A percentile compares a stretch with the other conserved stretches of the same genome.
These are phyloP conservation scores for Fraxinus platypoda DNA, from an alignment of 305 asterid genomes.

Conservation along the genomic window DNA sequence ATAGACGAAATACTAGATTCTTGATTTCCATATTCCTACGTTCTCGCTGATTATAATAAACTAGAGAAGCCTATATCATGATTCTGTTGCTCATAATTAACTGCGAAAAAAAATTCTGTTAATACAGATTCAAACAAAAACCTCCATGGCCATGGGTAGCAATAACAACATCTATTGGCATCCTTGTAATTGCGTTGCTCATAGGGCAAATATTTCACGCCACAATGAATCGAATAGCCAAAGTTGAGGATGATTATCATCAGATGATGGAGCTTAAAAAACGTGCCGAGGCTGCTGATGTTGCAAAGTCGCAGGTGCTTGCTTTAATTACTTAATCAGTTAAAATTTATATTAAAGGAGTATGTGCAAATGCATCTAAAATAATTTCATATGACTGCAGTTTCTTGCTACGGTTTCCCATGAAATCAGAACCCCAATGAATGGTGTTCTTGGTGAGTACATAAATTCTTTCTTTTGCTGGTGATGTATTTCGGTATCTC, in stretches of 20 bases:
- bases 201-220: conserved; percentile 70
- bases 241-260: conserved; percentile 82
- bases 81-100: not conserved
- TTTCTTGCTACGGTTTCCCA: conserved; percentile 96
- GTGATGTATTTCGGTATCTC: not conserved
- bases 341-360: not conserved
- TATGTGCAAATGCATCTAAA: conserved; percentile 2
- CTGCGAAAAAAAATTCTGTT: not conserved
- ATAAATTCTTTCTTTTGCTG: conserved; percentile 16
- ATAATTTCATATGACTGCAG: conserved; percentile 42
- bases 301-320: conserved; percentile 86
- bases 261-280: conserved; percentile 73
- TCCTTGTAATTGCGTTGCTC: conserved; percentile 63
- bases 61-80: not conserved
- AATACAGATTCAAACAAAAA: conserved; percentile 82
- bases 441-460: conserved; percentile 86
- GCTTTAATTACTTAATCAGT: not conserved
- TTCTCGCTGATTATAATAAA: not conserved
- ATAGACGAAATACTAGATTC: not conserved
- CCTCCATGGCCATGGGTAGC: conserved; percentile 92
- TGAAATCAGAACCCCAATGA: conserved; percentile 98
- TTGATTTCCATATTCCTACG: not conserved
- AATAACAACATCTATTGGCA: conserved; percentile 45
- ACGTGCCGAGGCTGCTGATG: conserved; percentile 92
- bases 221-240: conserved; percentile 75